These are phyloP conservation scores for Pelargonium australe DNA, from an alignment of 441 rosid genomes.

Conservation along the genomic window DNA sequence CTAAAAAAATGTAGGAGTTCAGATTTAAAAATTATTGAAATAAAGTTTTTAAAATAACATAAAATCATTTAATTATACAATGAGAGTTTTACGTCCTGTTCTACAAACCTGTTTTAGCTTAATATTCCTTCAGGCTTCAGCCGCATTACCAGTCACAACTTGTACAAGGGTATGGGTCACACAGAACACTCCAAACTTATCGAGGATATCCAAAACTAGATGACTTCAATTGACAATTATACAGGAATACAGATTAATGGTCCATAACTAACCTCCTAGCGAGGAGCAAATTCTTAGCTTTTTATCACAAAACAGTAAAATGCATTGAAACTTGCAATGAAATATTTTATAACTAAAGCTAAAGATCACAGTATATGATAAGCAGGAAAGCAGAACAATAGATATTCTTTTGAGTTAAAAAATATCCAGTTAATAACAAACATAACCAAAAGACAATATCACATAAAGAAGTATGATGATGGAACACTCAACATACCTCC, in stretches of 20 bases:
- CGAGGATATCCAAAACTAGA: not conserved
- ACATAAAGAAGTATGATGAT: not conserved
- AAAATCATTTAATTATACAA: too few relatives aligned
- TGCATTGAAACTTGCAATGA: not conserved
- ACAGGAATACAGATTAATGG: not conserved
- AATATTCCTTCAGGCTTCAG: not conserved
- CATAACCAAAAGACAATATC: not conserved
- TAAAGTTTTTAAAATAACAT: too few relatives aligned
- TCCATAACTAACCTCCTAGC: not conserved
- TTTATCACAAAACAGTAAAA: not conserved
- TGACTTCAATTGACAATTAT: not conserved
- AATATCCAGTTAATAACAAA: not conserved
- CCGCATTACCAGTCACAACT: not conserved
- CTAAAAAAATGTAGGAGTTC: too few relatives aligned
- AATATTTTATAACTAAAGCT: not conserved
- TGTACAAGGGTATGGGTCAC: not conserved
- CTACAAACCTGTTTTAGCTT: not conserved
- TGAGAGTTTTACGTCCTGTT: not conserved
- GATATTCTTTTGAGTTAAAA: not conserved
- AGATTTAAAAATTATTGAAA: too few relatives aligned
- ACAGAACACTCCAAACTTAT: not conserved
- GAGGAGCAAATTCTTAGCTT: not conserved
- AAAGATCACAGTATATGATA: not conserved
- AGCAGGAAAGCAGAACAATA: not conserved
- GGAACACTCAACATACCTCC: slow-evolving; percentile 39